Percentiles rank a stretch among this genome's conserved stretches.
Conservation (phyloP, 768 basidiomycete species). For the Rhodosporidiobolus odoratus region DNA sequence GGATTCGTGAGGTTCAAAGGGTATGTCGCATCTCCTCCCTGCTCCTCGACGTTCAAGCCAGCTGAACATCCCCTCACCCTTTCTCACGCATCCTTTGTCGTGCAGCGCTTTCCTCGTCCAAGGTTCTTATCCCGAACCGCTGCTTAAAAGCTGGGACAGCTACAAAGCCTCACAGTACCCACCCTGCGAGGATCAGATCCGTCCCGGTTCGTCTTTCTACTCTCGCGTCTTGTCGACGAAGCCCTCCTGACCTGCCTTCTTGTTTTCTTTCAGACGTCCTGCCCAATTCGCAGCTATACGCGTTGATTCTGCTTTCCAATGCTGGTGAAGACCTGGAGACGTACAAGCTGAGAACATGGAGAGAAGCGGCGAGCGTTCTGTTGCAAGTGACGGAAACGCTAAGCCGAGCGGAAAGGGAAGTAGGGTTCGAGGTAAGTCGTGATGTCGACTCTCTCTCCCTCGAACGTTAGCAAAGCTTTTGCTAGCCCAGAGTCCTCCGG, state of each 20-base stretch:
- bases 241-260: not conserved
- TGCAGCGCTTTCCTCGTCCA: slow-evolving; percentile 73
- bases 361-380: slow-evolving; percentile 78
- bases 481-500: no score
- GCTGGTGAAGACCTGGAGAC: slow-evolving; percentile 86
- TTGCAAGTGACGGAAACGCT: slow-evolving; percentile 81
- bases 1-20: slow-evolving; percentile 71
- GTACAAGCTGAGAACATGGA: slow-evolving; percentile 70
- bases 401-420: slow-evolving; percentile 69
- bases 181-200: slow-evolving; percentile 58
- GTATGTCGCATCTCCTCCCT: slow-evolving; percentile 42
- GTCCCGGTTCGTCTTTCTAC: slow-evolving; percentile 61
- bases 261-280: slow-evolving; percentile 59
- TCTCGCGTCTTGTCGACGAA: slow-evolving; percentile 6
- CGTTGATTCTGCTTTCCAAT: slow-evolving; percentile 81
- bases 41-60: no score
- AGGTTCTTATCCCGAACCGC: slow-evolving; percentile 71
- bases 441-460: slow-evolving; percentile 7
- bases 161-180: slow-evolving; percentile 70
- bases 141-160: slow-evolving; percentile 81
- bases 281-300: slow-evolving; percentile 70
- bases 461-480: no score
- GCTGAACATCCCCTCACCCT: no score
- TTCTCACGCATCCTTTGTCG: not conserved
- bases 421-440: slow-evolving; percentile 74